A percentile compares a stretch with the other conserved stretches of the same genome.
Evolutionary conservation across 1,284 basidiomycete species (phyloP).

Genomic region (Hymenochaete sp.): DNA sequence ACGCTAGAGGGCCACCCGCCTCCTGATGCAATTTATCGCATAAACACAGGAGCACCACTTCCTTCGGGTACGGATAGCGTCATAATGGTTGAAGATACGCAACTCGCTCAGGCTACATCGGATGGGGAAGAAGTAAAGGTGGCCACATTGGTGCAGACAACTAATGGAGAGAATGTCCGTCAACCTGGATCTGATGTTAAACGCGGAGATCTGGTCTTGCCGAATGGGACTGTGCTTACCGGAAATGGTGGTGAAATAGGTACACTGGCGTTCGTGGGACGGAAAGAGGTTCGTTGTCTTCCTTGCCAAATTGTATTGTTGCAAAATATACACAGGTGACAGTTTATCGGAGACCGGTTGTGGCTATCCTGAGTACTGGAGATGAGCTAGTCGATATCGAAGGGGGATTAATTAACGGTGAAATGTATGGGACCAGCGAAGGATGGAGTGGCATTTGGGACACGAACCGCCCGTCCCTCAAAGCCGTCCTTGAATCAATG

Average conservation of each 20-base stretch:
- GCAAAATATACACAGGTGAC: constrained; percentile 38
- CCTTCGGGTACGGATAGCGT: constrained; percentile 70
- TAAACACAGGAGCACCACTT: constrained; percentile 73
- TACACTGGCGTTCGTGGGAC: constrained; percentile 71
- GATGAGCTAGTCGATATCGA: constrained; percentile 73
- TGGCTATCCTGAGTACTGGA: constrained; percentile 79
- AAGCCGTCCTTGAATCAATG: constrained; percentile 58
- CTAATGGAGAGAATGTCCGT: constrained; percentile 66
- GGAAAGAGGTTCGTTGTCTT: constrained; percentile 43
- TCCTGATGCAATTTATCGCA: constrained; percentile 52
- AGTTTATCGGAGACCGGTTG: constrained; percentile 61
- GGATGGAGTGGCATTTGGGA: constrained; percentile 71
- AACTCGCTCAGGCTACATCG: constrained; percentile 44
- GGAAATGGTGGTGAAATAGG: constrained; percentile 80
- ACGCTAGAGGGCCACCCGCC: constrained; percentile 35
- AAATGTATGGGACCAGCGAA: constrained; percentile 20
- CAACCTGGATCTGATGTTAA: constrained; percentile 66
- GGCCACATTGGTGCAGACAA: constrained; percentile 55
- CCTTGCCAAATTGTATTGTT: not conserved
- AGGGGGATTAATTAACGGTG: constrained; percentile 25
- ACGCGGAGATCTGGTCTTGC: constrained; percentile 59
- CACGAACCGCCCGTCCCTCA: constrained; percentile 75
- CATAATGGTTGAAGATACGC: constrained; percentile 90
- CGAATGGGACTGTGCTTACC: constrained; percentile 51
- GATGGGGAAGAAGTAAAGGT: constrained; percentile 61